Evolutionary conservation across 2,329 filamentous ascomycete genomes (phyloP), one percentile per base, ranked within the genome.

Genomic region (Botrytis byssoidea): DNA sequence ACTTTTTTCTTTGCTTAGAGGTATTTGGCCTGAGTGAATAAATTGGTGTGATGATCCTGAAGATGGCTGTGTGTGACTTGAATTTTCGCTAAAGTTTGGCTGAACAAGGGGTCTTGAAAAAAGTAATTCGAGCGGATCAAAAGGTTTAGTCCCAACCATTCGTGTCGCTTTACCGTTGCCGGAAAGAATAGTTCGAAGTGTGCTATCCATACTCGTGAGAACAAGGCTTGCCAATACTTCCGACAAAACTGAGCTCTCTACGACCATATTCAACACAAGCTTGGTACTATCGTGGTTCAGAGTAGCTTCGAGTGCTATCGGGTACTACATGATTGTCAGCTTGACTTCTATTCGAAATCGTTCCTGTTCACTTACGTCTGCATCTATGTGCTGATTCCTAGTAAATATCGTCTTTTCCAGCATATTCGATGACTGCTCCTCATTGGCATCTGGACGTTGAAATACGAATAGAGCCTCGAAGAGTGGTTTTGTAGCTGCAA

Each of bases 401-500:
- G 85, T 85, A 29, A 88, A 85, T 3, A 86, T 74, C 16, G 87
- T 79, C 0, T 82, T 83, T 91, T 93, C 95, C 1, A 89, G 77
- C 1, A 77, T 72, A 3, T 82, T 77, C 5, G 81, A 75, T n/a
- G 78, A 79, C 1, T 74, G 61, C 0, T 79, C 73, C 0, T 78
- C 74, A 0, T 79, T 75, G 0, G 82, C 77, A 14, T 77, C 74
- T 4, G 88, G 84, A 51, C 87, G 85, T 78, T 97, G 92, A 80
- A 95, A 97, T 0, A 94, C 92, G 77, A 98, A 97, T 1, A 98
- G 84, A 0, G 87, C 91, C 74, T 97, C 92, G 79, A 98, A 97
- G 3, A 95, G 82, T 0, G 88, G 85, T 60, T 88, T 81, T n/a
- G 83, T 82, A 0, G 83, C 83, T 57, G 73, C 77, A 7, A 85